Percentiles rank a stretch among this genome's conserved stretches.
Evolutionary conservation across 176 grass and related monocot species (phyloP).

Genomic region (Oryza officinalis): DNA sequence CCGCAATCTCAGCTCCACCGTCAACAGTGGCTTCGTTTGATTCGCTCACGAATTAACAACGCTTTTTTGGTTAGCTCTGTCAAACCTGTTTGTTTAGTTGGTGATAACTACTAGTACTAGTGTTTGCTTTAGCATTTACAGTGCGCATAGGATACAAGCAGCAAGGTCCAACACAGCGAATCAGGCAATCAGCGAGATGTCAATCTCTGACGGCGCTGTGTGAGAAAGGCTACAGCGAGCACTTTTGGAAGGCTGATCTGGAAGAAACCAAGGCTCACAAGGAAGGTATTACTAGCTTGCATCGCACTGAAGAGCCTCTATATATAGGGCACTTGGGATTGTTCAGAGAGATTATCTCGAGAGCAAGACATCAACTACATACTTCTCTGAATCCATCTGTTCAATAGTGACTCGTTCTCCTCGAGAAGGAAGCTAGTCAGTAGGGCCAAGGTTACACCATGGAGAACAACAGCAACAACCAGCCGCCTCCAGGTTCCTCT

Average conservation of each 20-base stretch:
- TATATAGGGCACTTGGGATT: background rate
- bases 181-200: background rate
- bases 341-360: background rate
- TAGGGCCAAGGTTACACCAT: background rate
- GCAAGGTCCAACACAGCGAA: background rate
- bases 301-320: background rate
- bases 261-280: background rate
- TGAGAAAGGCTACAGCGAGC: background rate
- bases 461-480: constrained; percentile 47
- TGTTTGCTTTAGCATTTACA: background rate
- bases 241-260: background rate
- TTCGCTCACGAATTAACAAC: background rate
- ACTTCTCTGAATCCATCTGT: background rate
- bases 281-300: background rate
- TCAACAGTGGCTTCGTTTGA: background rate
- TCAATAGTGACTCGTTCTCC: background rate
- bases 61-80: background rate
- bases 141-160: background rate
- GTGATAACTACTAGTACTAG: background rate
- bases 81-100: background rate
- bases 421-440: background rate
- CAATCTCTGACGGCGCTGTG: background rate
- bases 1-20: background rate
- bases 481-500: constrained; percentile 32
- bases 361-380: background rate